A percentile compares a stretch with the other conserved stretches of the same genome.
Conservation (phyloP, 164 flowering plant genomes). For the Tetracentron sinense region DNA sequence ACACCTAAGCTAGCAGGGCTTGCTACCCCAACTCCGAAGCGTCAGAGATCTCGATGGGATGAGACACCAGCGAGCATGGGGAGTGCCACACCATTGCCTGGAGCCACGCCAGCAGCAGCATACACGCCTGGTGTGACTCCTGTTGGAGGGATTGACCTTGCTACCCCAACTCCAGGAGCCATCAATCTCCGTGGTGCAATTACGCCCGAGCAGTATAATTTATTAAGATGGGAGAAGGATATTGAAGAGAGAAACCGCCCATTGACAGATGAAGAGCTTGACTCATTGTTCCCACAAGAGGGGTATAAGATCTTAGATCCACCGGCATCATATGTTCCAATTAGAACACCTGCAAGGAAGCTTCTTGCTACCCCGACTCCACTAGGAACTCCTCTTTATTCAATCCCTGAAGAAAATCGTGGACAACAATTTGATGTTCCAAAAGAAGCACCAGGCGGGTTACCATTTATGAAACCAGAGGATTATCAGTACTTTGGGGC, state of each 20-base stretch:
- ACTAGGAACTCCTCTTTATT: constrained; percentile 75
- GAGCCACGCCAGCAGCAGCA: constrained; percentile 77
- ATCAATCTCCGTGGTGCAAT: constrained; percentile 63
- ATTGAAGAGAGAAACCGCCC: constrained; percentile 97
- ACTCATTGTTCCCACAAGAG: constrained; percentile 88
- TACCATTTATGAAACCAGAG: constrained; percentile 95
- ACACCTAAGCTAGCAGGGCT: constrained; percentile 88
- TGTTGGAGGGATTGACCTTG: constrained; percentile 78
- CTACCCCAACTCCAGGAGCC: constrained; percentile 84
- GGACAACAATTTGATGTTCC: constrained; percentile 97
- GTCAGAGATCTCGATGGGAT: constrained; percentile 98
- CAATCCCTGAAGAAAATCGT: constrained; percentile 90
- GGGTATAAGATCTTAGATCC: constrained; percentile 94
- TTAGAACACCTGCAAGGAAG: constrained; percentile 96
- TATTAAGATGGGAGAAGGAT: constrained; percentile 95
- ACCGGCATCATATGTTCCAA: constrained; percentile 89
- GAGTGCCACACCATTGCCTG: constrained; percentile 82
- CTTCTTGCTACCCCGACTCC: constrained; percentile 97
- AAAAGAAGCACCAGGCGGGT: constrained; percentile 79
- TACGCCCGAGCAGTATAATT: constrained; percentile 91
- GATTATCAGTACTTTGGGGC: constrained; percentile 89
- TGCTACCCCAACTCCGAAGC: constrained; percentile 91
- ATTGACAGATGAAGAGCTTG: constrained; percentile 95
- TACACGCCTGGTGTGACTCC: constrained; percentile 94
- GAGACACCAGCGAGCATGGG: constrained; percentile 97